Percentiles rank a stretch among this genome's conserved stretches.
phyloP scores from a whole-genome alignment of 2,329 filamentous ascomycete genomes.

The Claviceps maximensis region DNA sequence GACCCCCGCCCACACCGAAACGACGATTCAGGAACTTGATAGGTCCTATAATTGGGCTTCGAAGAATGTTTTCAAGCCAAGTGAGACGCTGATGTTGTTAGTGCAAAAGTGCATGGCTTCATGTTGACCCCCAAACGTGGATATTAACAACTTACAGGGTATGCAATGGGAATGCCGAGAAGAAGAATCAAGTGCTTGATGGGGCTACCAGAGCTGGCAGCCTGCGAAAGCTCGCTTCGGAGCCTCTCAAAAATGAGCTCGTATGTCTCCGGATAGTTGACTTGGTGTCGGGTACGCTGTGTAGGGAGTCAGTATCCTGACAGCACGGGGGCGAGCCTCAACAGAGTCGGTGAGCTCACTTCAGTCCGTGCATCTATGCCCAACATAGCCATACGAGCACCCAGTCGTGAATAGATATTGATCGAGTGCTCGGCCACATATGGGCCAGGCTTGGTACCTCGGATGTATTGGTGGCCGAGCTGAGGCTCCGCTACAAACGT shows the following conservation, averaged over 20 bases:
- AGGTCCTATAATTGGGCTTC: constrained; percentile 74
- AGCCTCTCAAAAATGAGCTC: constrained; percentile 69
- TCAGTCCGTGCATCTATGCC: constrained; percentile 91
- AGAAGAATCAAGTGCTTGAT: constrained; percentile 83
- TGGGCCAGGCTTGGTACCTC: constrained; percentile 64
- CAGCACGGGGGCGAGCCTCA: background rate
- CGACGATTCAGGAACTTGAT: constrained; percentile 82
- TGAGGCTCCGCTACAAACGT: constrained; percentile 52
- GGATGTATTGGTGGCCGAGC: constrained; percentile 60
- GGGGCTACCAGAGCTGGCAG: constrained; percentile 52
- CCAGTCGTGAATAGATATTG: constrained; percentile 75
- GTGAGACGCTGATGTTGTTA: constrained; percentile 53
- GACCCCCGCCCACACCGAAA: constrained; percentile 68
- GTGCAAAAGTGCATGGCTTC: background rate
- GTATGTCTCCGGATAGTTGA: constrained; percentile 90
- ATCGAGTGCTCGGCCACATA: constrained; percentile 84
- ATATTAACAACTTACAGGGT: constrained; percentile 43
- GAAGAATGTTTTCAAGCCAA: constrained; percentile 91
- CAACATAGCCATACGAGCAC: constrained; percentile 69
- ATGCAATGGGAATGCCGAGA: constrained; percentile 76
- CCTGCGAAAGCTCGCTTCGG: constrained; percentile 58
- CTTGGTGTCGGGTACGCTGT: constrained; percentile 72
- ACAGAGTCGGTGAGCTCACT: constrained; percentile 23
- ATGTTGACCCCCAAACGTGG: constrained; percentile 13
- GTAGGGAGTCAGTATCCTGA: background rate